Evolutionary conservation across 257 asterid genomes (phyloP), one percentile per base, ranked within the genome.

Genomic region (Solanum paucissectum): DNA sequence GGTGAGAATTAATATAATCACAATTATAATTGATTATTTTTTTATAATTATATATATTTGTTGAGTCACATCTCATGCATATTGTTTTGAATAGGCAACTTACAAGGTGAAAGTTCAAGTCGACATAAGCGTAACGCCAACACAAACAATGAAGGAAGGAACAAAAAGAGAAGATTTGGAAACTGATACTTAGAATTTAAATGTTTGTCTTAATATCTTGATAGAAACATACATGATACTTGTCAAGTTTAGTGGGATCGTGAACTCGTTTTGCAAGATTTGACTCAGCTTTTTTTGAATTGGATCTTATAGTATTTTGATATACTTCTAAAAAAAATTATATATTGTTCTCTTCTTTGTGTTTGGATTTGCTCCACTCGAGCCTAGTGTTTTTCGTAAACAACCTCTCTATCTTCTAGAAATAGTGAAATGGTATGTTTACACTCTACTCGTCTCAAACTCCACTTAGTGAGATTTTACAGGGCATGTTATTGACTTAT

Each of bases 91-190:
- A 44, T 44, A 44, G 16, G 16, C 6, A 44, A 44, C 2, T 62
- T 68, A 83, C 32, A 46, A 46, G 18, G 55, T 46, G 18, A 46
- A 46, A 14, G 21, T 49, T 49, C 60, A 58, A 33, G 37, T 3
- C 42, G 71, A 55, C 20, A 75, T 71, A 91, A 88, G 83, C 55
- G 91, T 29, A 66, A 76, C 64, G 13, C 42, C 34, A 83, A 86
- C 42, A 37, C 34, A 23, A 64, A 72, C 86, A 86, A 62, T 76
- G 32, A 72, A 76, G 33, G 33, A 68, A 83, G 38, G 86, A 83
- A 44, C 29, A 91, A 83, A 69, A 91, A 32, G 55, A 52, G 20
- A 68, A 49, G 72, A n/a, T 62, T 8, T 42, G 55, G 71, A 18
- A 46, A 36, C 33, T n/a, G 34, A 75, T 23, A 37, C 3, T 38